A percentile compares a stretch with the other conserved stretches of the same genome.
phyloP scores from a whole-genome alignment of 441 rosid species.

The Gossypium lobatum region DNA sequence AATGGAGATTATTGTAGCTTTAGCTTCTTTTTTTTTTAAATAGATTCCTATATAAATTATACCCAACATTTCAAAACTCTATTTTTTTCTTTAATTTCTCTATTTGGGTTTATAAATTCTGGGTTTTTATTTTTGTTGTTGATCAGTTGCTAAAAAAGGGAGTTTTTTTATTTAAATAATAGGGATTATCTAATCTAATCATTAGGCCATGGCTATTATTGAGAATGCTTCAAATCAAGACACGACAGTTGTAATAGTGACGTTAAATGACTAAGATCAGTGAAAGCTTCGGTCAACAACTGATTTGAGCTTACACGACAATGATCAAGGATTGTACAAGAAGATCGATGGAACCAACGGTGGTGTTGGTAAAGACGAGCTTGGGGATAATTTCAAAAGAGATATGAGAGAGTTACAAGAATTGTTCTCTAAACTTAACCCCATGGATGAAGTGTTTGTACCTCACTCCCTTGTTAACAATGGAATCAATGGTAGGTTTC shows the following conservation, averaged over 20 bases:
- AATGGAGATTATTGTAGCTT: too few species aligned
- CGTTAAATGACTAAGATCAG: slow-evolving; percentile 38
- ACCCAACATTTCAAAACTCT: neutral
- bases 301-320: slow-evolving; percentile 24
- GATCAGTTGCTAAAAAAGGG: slow-evolving; percentile 11
- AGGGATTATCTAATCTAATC: neutral
- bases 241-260: slow-evolving; percentile 25
- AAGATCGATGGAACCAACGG: slow-evolving; percentile 37
- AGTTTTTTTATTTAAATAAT: neutral
- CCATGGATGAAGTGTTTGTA: slow-evolving; percentile 85
- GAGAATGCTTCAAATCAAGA: slow-evolving; percentile 47
- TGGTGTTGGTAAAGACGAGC: slow-evolving; percentile 22
- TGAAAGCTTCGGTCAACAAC: slow-evolving; percentile 24
- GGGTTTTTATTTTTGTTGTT: neutral
- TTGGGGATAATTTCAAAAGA: slow-evolving; percentile 31
- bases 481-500: slow-evolving; percentile 33
- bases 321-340: slow-evolving; percentile 30
- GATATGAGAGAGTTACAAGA: slow-evolving; percentile 75
- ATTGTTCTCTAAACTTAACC: slow-evolving; percentile 84
- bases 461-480: slow-evolving; percentile 55
- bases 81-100: neutral
- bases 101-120: slow-evolving; percentile 7
- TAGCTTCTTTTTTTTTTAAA: too few species aligned
- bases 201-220: slow-evolving; percentile 46
- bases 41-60: too few species aligned